A percentile compares a stretch with the other conserved stretches of the same genome.
Evolutionary conservation across 495 filamentous ascomycete species (phyloP).

Genomic region (Gamarada debralockiae): DNA sequence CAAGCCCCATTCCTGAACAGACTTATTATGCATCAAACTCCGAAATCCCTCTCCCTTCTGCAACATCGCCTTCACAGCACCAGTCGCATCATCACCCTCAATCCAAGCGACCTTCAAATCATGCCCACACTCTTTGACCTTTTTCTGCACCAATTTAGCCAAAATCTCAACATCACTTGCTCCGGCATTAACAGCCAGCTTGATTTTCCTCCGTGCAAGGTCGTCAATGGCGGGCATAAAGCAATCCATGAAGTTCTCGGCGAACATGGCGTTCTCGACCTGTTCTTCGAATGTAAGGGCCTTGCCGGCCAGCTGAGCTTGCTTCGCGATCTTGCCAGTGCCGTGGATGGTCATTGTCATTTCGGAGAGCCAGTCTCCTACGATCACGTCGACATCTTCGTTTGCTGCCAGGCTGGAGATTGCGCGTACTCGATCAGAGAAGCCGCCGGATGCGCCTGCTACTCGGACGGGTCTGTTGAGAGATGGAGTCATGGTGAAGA

Average conservation of each 20-base stretch:
- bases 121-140: constrained; percentile 28
- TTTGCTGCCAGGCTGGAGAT: background rate
- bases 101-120: constrained; percentile 41
- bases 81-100: constrained; percentile 36
- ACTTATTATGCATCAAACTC: background rate
- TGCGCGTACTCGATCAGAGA: no score
- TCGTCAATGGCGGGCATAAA: constrained; percentile 45
- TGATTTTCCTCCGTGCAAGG: constrained; percentile 47
- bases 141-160: constrained; percentile 38
- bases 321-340: background rate
- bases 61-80: constrained; percentile 2
- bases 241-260: no score
- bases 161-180: constrained; percentile 47
- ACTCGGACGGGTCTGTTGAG: no score
- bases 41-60: background rate
- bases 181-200: constrained; percentile 57
- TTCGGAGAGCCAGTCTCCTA: constrained; percentile 52
- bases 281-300: constrained; percentile 49
- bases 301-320: constrained; percentile 29
- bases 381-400: constrained; percentile 44
- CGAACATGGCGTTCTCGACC: no score
- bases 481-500: no score
- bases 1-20: background rate
- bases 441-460: no score
- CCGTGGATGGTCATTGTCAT: constrained; percentile 24